Base-by-base conservation (phyloP, 768 basidiomycete genomes). In the Suillus spraguei region DNA sequence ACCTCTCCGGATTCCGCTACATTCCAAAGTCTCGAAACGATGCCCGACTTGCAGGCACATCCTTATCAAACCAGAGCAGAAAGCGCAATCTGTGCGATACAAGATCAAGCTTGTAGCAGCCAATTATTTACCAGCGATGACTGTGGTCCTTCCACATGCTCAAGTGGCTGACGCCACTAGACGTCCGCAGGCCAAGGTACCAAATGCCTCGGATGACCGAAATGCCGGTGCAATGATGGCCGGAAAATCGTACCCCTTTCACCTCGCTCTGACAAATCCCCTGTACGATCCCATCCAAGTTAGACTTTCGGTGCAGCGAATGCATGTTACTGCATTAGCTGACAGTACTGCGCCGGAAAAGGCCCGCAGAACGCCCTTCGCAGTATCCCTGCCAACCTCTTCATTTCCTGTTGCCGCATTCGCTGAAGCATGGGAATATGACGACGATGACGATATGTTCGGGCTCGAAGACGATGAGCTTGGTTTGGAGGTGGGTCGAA, bases 341-440 rank as follows among this genome's bases (percentile, higher is more conserved):
- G 80, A 81, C 42, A 74, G 78, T 44, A 76, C 69, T 39, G 76
- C 75, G 7, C 74, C 71, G 20, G 87, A 88, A 63, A 89, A 87
- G 72, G 79, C 85, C 13, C 83, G 84, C 14, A 83, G 89, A 5
- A 87, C 89, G 49, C 89, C 91, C 2, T 97, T 92, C 71, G 90
- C 88, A 1, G 82, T 97, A 6, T 88, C 89, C 11, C 79, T 99
- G 3, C 96, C 94, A 0, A 87, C 87, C 13, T 79, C 85, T 0
- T 78, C 88, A 10, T 97, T 99, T 72, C 80, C 91, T 6, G 86
- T 99, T 54, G 88, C 91, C 16, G 92, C 97, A 3, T 96, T 91
- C 71, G 94, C 94, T 20, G 97, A 99, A 73, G 94, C 94, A 39
- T 99, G 97, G 97, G 95, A 99, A 74, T 97, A 95, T 65, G 97